Percentiles rank a stretch among this genome's conserved stretches.
These are phyloP conservation scores for Coniella lustricola DNA, from an alignment of 2,329 filamentous ascomycete genomes.

Conservation along the genomic window DNA sequence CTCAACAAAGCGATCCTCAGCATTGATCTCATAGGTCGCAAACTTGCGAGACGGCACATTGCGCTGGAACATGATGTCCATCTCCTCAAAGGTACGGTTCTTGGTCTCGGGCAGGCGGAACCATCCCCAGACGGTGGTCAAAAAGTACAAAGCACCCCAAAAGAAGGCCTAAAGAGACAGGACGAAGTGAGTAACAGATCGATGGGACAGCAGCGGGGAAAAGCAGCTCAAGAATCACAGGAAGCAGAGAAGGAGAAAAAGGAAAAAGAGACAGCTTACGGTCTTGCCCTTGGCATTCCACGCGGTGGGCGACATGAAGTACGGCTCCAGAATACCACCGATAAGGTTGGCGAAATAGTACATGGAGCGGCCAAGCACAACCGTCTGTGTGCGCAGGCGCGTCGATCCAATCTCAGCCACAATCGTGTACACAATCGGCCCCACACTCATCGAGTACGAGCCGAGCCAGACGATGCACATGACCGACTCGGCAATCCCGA, in stretches of 20 bases:
- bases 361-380: constrained; percentile 35
- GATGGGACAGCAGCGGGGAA: too few relatives aligned
- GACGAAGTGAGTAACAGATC: not conserved
- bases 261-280: constrained; percentile 14
- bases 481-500: constrained; percentile 34
- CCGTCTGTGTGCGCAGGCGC: constrained; percentile 38
- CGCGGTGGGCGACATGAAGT: constrained; percentile 31
- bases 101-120: constrained; percentile 39
- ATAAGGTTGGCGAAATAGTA: constrained; percentile 37
- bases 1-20: constrained; percentile 10
- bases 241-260: rapidly evolving
- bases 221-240: rapidly evolving
- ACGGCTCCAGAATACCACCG: constrained; percentile 31
- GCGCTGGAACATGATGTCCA: constrained; percentile 34
- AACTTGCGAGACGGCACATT: constrained; percentile 29
- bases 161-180: constrained; percentile 31
- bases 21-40: constrained; percentile 20
- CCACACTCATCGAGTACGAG: constrained; percentile 36
- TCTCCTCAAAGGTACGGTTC: constrained; percentile 37
- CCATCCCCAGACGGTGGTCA: constrained; percentile 34
- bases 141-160: constrained; percentile 30
- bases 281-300: constrained; percentile 36
- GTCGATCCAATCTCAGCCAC: constrained; percentile 38
- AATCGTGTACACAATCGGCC: constrained; percentile 39
- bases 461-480: constrained; percentile 39